Evolutionary conservation across 306 rosid genomes (phyloP).

Genomic region (Vigna reflexopilosa): DNA sequence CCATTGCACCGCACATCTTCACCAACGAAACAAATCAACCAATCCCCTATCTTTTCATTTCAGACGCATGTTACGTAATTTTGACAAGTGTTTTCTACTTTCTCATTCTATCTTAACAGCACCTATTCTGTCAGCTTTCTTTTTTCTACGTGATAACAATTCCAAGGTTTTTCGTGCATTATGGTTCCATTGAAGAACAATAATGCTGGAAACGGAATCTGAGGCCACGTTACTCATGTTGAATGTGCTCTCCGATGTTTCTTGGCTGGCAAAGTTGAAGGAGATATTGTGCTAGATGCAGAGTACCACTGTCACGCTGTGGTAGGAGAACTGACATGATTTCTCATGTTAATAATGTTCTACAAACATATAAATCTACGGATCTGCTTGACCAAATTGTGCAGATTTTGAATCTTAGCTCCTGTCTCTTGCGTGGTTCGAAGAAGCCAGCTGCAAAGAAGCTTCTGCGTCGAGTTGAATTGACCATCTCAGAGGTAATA

Average conservation of each 20-base stretch:
- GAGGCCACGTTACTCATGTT: constrained; percentile 85
- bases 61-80: too few species aligned
- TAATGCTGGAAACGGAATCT: constrained; percentile 50
- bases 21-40: too few species aligned
- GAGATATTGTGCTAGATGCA: constrained; percentile 68
- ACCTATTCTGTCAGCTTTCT: too few species aligned
- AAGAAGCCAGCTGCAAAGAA: constrained; percentile 55
- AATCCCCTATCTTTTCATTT: too few species aligned
- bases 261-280: constrained; percentile 82
- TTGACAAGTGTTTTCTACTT: too few species aligned
- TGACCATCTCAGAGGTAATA: constrained; percentile 69
- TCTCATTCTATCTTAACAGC: too few species aligned
- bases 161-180: too few species aligned
- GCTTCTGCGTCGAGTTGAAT: constrained; percentile 57
- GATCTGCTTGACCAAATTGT: constrained; percentile 59
- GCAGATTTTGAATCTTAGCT: constrained; percentile 64
- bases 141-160: too few species aligned
- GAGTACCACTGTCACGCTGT: constrained; percentile 87
- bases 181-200: too few species aligned
- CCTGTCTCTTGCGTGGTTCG: constrained; percentile 77
- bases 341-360: constrained; percentile 59
- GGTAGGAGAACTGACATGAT: constrained; percentile 76
- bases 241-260: constrained; percentile 73
- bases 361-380: constrained; percentile 57
- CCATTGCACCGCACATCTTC: too few species aligned